phyloP scores from a whole-genome alignment of 305 asterid species.

The Fraxinus dipetala region DNA sequence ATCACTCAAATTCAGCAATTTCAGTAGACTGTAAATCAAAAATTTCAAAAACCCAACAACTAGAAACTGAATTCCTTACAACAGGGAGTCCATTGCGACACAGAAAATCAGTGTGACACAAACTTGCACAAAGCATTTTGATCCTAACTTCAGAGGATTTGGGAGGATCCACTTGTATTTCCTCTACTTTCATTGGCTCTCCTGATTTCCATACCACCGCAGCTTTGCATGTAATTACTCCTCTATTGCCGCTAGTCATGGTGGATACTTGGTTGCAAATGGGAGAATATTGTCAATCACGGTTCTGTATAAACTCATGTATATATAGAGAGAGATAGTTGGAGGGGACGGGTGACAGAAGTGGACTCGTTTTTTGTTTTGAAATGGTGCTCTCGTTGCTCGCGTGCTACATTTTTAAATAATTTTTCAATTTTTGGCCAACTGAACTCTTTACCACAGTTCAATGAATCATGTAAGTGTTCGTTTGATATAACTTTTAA shows the following conservation, averaged over 20 bases:
- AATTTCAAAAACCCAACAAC: background rate
- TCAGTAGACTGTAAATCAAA: background rate
- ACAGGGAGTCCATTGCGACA: slow-evolving; percentile 47
- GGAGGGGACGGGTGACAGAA: background rate
- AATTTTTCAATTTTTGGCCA: background rate
- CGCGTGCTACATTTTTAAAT: slow-evolving; percentile 26
- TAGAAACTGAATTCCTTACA: slow-evolving; percentile 32
- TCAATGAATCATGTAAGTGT: background rate
- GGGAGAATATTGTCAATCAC: slow-evolving; percentile 21
- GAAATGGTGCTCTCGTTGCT: slow-evolving; percentile 18
- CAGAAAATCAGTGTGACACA: slow-evolving; percentile 59
- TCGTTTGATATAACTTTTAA: too few species aligned
- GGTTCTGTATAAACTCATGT: slow-evolving; percentile 5
- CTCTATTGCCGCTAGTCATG: slow-evolving; percentile 12
- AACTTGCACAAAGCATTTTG: slow-evolving; percentile 62
- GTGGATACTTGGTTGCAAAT: background rate
- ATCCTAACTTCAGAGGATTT: slow-evolving; percentile 49
- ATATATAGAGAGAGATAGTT: background rate
- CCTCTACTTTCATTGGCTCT: slow-evolving; percentile 47
- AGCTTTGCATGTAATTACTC: slow-evolving; percentile 54
- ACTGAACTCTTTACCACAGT: background rate
- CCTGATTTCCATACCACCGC: slow-evolving; percentile 52
- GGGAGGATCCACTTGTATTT: slow-evolving; percentile 58
- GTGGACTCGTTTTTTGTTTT: background rate
- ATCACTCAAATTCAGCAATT: background rate